Evolutionary conservation across 176 grass and related monocot species (phyloP).

Genomic region (Aegilops longissima): DNA sequence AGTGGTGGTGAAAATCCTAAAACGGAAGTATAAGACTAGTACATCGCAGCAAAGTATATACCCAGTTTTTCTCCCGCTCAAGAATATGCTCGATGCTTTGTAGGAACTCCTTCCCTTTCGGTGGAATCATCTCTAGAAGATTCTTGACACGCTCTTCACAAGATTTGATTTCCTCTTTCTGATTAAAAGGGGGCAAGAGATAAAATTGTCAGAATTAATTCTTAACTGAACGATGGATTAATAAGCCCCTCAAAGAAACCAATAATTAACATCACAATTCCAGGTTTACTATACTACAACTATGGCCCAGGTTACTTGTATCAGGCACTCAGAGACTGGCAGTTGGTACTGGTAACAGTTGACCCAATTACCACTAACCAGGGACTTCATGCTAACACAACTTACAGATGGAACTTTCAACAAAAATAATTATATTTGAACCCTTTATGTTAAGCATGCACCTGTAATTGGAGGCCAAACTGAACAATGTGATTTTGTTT

Average conservation of each 20-base stretch:
- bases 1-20: background rate
- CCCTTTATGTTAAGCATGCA: constrained; percentile 1
- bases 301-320: constrained; percentile 10
- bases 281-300: constrained; percentile 2
- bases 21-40: constrained; percentile 1
- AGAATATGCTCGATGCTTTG: constrained; percentile 96
- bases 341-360: constrained; percentile 8
- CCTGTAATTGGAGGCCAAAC: background rate
- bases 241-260: background rate
- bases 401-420: background rate
- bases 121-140: constrained; percentile 90
- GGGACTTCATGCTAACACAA: background rate
- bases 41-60: constrained; percentile 37
- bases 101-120: constrained; percentile 95
- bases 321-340: background rate
- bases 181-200: constrained; percentile 15
- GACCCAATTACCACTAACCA: background rate
- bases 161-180: constrained; percentile 97
- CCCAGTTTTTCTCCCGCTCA: constrained; percentile 98
- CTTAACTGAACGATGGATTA: background rate
- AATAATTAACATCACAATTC: background rate
- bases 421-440: background rate
- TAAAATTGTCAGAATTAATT: background rate
- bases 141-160: constrained; percentile 93
- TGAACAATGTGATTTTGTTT: constrained; percentile 19